Evolutionary conservation across 345 rosid species (phyloP).

Genomic region (Populus alba): DNA sequence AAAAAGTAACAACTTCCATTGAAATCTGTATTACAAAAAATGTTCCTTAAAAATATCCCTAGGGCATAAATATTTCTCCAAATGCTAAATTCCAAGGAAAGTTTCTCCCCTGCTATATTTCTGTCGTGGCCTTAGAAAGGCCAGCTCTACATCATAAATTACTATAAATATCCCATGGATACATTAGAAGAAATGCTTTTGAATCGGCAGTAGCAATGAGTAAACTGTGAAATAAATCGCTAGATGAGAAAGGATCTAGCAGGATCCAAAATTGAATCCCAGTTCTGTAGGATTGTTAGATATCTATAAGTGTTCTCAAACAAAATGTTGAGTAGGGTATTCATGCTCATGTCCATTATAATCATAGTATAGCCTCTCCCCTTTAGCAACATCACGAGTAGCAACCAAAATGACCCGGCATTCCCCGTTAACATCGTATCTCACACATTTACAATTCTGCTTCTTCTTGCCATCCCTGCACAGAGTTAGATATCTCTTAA

Average conservation of each 20-base stretch:
- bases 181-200: conserved; percentile 24
- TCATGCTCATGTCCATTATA: conserved; percentile 91
- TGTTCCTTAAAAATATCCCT: conserved; percentile 17
- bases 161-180: conserved; percentile 16
- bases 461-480: conserved; percentile 89
- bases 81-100: conserved; percentile 15
- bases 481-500: conserved; percentile 29
- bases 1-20: conserved; percentile 1
- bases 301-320: conserved; percentile 40
- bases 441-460: conserved; percentile 93
- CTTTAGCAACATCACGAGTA: conserved; percentile 72
- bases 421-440: conserved; percentile 76
- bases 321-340: conserved; percentile 88
- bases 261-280: conserved; percentile 41
- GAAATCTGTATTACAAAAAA: conserved; percentile 7
- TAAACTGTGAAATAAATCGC: conserved; percentile 17
- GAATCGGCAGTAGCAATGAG: conserved; percentile 26
- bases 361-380: conserved; percentile 92
- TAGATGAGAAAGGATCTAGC: conserved; percentile 19
- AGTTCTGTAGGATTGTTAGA: conserved; percentile 23
- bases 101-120: conserved; percentile 13
- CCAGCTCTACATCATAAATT: conserved; percentile 34
- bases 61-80: conserved; percentile 15
- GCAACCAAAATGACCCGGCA: conserved; percentile 87
- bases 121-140: conserved; percentile 18